Percentiles rank a stretch among this genome's conserved stretches.
Conservation (phyloP, 2,329 filamentous ascomycete species). For the Curvularia lunata region DNA sequence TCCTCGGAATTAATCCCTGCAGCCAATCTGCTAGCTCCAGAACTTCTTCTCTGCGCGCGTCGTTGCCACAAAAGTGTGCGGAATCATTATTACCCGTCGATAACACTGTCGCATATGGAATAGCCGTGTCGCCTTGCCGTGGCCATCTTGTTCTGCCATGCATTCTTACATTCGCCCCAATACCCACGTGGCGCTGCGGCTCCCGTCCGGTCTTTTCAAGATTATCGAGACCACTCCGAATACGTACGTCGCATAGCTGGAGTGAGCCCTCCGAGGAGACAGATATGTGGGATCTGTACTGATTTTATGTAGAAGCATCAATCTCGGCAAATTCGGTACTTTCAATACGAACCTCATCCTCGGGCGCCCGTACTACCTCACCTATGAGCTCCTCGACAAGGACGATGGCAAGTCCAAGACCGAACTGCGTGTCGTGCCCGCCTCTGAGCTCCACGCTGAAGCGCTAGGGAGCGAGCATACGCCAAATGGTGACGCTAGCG, state of each 20-base stretch:
- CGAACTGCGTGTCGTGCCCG: constrained; percentile 77
- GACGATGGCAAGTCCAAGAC: constrained; percentile 67
- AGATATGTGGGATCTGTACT: constrained; percentile 11
- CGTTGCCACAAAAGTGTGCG: constrained; percentile 1
- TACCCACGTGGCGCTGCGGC: constrained; percentile 60
- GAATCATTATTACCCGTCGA: neutral
- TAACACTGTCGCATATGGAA: constrained; percentile 18
- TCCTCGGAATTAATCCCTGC: constrained; percentile 9
- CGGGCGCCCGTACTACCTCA: constrained; percentile 88
- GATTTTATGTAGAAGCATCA: constrained; percentile 70
- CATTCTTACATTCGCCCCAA: constrained; percentile 58
- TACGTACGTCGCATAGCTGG: constrained; percentile 62
- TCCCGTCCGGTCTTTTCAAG: constrained; percentile 65
- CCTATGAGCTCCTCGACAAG: constrained; percentile 84
- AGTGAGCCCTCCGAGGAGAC: constrained; percentile 36
- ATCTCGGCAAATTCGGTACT: constrained; percentile 88
- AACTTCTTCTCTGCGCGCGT: constrained; percentile 9
- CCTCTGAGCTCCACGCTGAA: constrained; percentile 83
- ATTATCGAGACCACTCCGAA: constrained; percentile 66
- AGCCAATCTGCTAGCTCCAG: constrained; percentile 12
- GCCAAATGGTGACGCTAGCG: constrained; percentile 47
- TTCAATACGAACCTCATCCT: constrained; percentile 90
- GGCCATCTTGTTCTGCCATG: constrained; percentile 38
- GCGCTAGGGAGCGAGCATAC: constrained; percentile 63
- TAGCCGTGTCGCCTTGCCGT: constrained; percentile 10